Conservation (phyloP, 1,284 basidiomycete genomes). For the Malassezia sp. region DNA sequence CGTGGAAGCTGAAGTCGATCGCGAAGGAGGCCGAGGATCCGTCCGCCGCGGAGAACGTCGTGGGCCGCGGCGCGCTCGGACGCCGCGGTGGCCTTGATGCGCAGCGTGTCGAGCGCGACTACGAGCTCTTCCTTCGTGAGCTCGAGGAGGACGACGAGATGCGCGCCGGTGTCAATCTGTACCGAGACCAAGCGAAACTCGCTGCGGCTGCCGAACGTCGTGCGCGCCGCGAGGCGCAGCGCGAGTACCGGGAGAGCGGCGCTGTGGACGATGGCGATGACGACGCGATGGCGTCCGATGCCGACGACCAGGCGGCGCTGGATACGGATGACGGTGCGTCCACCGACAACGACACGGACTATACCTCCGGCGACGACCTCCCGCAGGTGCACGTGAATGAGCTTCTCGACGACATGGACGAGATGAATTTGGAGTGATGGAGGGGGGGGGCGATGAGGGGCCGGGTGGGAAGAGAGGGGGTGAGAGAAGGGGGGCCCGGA, state of each 20-base stretch:
- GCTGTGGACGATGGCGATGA: conserved; percentile 51
- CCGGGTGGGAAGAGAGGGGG: no score
- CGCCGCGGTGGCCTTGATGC: conserved; percentile 79
- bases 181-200: conserved; percentile 53
- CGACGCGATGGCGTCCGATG: conserved; percentile 19
- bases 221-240: conserved; percentile 46
- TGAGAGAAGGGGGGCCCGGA: no score
- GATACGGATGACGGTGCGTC: conserved; percentile 34
- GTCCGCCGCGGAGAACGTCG: conserved; percentile 26
- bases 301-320: conserved; percentile 22
- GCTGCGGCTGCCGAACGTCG: conserved; percentile 28
- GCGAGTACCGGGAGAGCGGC: conserved; percentile 48
- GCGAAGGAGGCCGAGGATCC: conserved; percentile 73
- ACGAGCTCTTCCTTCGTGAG: conserved; percentile 88
- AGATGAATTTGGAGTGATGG: conserved; percentile 31
- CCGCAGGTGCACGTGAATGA: conserved; percentile 59
- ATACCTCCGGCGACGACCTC: conserved; percentile 63
- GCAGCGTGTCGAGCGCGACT: conserved; percentile 89
- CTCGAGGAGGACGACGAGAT: conserved; percentile 93
- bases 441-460: no score
- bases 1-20: conserved; percentile 83
- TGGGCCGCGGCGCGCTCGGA: conserved; percentile 71
- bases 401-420: conserved; percentile 79
- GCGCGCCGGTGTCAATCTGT: conserved; percentile 76
- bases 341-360: conserved; percentile 53